Base-by-base conservation (phyloP, 345 rosid genomes). In the Euphorbia lathyris region DNA sequence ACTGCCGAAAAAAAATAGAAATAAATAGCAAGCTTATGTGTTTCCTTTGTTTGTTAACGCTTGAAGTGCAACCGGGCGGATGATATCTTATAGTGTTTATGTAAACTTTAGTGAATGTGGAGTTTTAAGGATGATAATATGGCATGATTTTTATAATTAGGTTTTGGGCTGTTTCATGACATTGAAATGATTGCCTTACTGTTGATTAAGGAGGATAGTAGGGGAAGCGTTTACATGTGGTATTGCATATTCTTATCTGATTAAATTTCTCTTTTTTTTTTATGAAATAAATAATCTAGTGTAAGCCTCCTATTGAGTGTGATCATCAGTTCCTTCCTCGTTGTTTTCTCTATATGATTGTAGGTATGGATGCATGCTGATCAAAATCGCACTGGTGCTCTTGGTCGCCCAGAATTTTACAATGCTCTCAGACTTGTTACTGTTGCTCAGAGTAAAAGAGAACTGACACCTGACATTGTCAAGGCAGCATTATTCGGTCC, bases 381-480 rank as follows among this genome's bases (percentile, higher is more conserved):
- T 86, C 87, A 88, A 81, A 81, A 83, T 58, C 88, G 29, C 45
- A 85, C 71, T 59, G 96, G 97, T 66, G 90, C 82, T 82, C 97
- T 94, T 76, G 97, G 89, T 53, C 92, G 87, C 63, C 83, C 84
- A 34, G 97, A 94, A 76, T 94, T 94, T 78, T 86, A 68, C 71
- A 91, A 94, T 76, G 90, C 96, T 76, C 90, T 94, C 75, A 94
- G 80, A 74, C 96, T 94, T 79, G 96, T 88, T n/a, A 94, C 98
- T 17, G 98, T 94, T 65, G 97, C 95, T 45, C 98, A 94, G 81
- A 94, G 95, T 75, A 92, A 90, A 88, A 84, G 97, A 69, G 97
- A 91, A 34, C 68, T 94, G 75, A 90, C 98, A 3, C 93, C 96
- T 19, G 98, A 94, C 34, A 91, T 94, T 74, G 97, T 91, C 66